Conservation (phyloP, 805 yeast species). For the Candida railenensis region DNA sequence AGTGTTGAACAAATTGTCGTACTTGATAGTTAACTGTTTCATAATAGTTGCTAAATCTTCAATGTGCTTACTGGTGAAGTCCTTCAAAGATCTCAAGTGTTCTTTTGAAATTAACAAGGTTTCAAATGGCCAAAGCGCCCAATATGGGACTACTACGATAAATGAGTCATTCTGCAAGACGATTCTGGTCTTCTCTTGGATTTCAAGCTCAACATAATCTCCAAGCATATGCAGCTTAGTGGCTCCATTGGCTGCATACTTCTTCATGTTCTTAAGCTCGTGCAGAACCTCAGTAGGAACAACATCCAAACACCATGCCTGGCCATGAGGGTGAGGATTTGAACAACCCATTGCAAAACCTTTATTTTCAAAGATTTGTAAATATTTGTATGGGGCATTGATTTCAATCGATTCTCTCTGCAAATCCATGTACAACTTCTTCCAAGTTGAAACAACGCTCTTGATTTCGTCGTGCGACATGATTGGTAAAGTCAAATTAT, state of each 20-base stretch:
- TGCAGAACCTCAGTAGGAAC: slow-evolving; percentile 66
- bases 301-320: slow-evolving; percentile 70
- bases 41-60: slow-evolving; percentile 51
- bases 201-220: slow-evolving; percentile 60
- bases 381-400: slow-evolving; percentile 50
- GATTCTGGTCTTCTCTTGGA: slow-evolving; percentile 48
- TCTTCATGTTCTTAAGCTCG: slow-evolving; percentile 52
- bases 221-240: slow-evolving; percentile 52
- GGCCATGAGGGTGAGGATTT: slow-evolving; percentile 82
- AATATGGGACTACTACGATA: slow-evolving; percentile 69
- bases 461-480: slow-evolving; percentile 48
- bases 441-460: slow-evolving; percentile 62
- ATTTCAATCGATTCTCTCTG: slow-evolving; percentile 32
- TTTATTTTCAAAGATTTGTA: slow-evolving; percentile 76
- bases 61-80: slow-evolving; percentile 44
- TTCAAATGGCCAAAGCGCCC: slow-evolving; percentile 86
- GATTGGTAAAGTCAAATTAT: slow-evolving; percentile 62
- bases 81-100: slow-evolving; percentile 49
- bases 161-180: slow-evolving; percentile 63
- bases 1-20: slow-evolving; percentile 68
- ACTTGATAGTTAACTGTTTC: slow-evolving; percentile 50
- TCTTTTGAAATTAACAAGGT: slow-evolving; percentile 59
- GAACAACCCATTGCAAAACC: slow-evolving; percentile 83
- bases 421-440: slow-evolving; percentile 46
- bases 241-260: slow-evolving; percentile 38